Percentiles rank a stretch among this genome's conserved stretches.
Conservation (phyloP, 2,329 filamentous ascomycete species). For the Ophiognomonia clavigignenti-juglandacearum region DNA sequence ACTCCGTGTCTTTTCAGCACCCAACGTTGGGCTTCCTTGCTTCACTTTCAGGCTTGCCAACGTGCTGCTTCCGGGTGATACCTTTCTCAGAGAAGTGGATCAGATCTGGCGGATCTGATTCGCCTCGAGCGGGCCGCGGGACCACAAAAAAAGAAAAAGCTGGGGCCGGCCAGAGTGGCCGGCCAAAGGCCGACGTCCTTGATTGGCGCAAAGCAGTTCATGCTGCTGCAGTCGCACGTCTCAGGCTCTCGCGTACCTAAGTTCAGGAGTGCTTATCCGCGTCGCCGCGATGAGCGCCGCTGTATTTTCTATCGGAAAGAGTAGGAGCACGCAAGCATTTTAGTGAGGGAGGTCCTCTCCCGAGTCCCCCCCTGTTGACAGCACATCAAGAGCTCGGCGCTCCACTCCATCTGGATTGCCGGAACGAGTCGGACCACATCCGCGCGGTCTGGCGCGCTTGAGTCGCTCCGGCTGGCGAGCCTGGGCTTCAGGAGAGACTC, state of each 20-base stretch:
- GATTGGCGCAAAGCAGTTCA: constrained; percentile 6
- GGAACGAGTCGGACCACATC: constrained; percentile 6
- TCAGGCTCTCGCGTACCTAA: background rate
- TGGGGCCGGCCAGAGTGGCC: background rate
- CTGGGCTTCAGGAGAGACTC: no score
- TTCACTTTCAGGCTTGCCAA: no score
- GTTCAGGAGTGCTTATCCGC: no score
- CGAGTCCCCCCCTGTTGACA: background rate
- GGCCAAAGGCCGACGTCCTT: background rate
- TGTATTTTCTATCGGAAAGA: background rate
- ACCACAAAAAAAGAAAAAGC: background rate
- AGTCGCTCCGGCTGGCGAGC: no score
- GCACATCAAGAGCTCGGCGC: constrained; percentile 3
- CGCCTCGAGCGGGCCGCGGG: no score
- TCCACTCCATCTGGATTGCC: constrained; percentile 1
- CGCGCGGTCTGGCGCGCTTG: background rate
- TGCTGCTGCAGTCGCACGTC: constrained; percentile 7
- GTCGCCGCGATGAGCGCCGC: constrained; percentile 9
- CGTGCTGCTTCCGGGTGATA: no score
- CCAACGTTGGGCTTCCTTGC: no score
- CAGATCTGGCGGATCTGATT: background rate
- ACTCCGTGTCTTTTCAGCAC: no score
- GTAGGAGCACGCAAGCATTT: no score
- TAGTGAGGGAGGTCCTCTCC: background rate
- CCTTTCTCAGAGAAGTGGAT: no score